Base-by-base conservation (phyloP, 108 stramenopile species). In the Fragilaria radians region DNA sequence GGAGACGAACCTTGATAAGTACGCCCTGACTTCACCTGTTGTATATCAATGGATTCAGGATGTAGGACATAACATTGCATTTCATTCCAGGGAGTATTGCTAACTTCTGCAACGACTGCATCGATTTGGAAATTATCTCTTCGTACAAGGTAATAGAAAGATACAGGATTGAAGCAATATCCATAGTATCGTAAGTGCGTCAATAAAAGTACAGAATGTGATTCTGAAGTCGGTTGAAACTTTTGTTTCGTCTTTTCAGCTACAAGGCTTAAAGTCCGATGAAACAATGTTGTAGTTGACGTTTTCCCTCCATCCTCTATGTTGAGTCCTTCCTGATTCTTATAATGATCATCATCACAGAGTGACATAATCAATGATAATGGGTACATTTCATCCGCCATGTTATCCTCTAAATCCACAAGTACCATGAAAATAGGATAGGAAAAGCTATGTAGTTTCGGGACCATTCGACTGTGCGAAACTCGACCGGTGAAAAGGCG, bases 1-100 rank as follows among this genome's bases (percentile, higher is more conserved):
- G 48, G 32, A 2, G n/a, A 25, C 28, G 28, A 4, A 28, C 2
- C 14, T 54, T 34, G 52, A 3, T 1, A 22, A 46, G 46, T 25
- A 33, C 27, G 31, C 48, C 9, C 14, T 36, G 23, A 46, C 27
- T 5, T 0, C 22, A 32, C 34, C 32, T 7, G 30, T 68, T 22
- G 31, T 42, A 21, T 68, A 57, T 89, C 88, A 17, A 78, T 59
- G 47, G 78, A 80, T 42, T 86, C 77, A 4, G 84, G 80, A 68
- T 91, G 85, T 22, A 97, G 62, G 1, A 93, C 89, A 63, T 97
- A 97, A 50, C 81, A 79, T 49, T 91, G 76, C 91, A 89, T 90
- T 85, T 97, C 94, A 24, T 77, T 73, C 96, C 96, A 97, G 3
- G 96, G 96, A 2, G 96, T 97, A 68, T 97, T 97, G 62, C 82